Evolutionary conservation across 257 asterid species (phyloP), one percentile per base, ranked within the genome.

Genomic region (Solanum paucissectum): DNA sequence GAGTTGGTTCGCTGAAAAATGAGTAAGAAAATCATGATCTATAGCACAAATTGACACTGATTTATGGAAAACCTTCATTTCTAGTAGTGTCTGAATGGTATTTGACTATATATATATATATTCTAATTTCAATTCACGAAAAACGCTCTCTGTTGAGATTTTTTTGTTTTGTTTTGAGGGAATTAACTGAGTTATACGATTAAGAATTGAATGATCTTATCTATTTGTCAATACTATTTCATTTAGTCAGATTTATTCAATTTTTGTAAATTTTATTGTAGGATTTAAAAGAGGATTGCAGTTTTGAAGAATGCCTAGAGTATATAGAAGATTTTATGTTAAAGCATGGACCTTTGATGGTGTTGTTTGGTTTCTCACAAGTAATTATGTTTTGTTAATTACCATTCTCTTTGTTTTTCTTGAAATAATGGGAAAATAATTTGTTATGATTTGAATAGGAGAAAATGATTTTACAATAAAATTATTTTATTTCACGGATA

Each of bases 321-420:
- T 90, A 84, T 71, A 64, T 90, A 4, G 91, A 90, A 88, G 89
- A 86, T 27, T 58, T 87, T 58, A 90, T 92, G 94, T 69, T 86
- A 33, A 81, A 88, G 37, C 85, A 87, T 71, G 94, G 93, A 11
- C 94, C 93, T 1, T 92, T 92, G 90, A 92, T 85, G 93, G 92
- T 27, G 38, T 89, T 18, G 86, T 92, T 66, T 29, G 92, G 94
- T 33, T 92, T 89, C 27, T 90, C 92, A 52, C 89, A 87, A 84
- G 92, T 92, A 52, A 21, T 52, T 52, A 52, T 52, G 84, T 27
- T 74, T 25, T 55, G n/a, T 11, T 12, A 4, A 27, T 16, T 25
- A 21, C 73, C 38, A 29, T 25, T 49, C 69, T 21, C 18, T 5
- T 58, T 85, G 4, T 58, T 37, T 34, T 12, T 27, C 36, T 27